Conservation (phyloP, 2,329 filamentous ascomycete species). For the Ophiostoma pallidulum region DNA sequence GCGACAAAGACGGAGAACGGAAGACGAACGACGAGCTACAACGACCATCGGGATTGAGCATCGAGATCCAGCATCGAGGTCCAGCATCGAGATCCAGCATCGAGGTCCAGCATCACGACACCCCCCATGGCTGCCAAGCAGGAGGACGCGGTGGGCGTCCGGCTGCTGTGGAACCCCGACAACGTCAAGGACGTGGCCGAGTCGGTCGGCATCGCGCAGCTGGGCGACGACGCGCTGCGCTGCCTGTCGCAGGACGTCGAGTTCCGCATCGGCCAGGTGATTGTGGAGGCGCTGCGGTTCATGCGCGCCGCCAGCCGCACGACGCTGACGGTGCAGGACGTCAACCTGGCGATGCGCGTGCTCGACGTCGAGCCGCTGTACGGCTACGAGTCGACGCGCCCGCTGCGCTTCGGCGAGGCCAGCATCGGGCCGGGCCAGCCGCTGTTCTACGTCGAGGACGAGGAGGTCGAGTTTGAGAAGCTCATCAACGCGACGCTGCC, state of each 20-base stretch:
- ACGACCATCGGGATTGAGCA: no score
- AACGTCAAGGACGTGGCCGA: constrained; percentile 95
- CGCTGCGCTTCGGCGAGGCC: constrained; percentile 85
- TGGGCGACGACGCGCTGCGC: constrained; percentile 79
- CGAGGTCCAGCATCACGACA: not conserved
- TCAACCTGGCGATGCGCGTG: constrained; percentile 73
- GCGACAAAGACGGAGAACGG: no score
- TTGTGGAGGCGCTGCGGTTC: constrained; percentile 88
- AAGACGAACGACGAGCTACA: no score
- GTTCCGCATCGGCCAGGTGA: constrained; percentile 85
- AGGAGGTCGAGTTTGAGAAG: constrained; percentile 98
- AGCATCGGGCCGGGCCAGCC: constrained; percentile 89
- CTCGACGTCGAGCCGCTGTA: constrained; percentile 93
- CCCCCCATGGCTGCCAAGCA: constrained; percentile 6
- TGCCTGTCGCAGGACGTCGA: constrained; percentile 89
- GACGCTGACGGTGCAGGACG: constrained; percentile 78
- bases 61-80: no score
- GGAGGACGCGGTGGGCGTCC: constrained; percentile 3
- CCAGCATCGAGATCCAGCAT: no score
- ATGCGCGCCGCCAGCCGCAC: constrained; percentile 90
- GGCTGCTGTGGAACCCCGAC: constrained; percentile 83
- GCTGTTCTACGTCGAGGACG: constrained; percentile 94
- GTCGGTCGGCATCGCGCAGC: constrained; percentile 75
- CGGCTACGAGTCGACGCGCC: constrained; percentile 87
- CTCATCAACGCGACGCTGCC: constrained; percentile 92